Conservation (phyloP, 495 filamentous ascomycete genomes). For the Aspergillus indologenus region DNA sequence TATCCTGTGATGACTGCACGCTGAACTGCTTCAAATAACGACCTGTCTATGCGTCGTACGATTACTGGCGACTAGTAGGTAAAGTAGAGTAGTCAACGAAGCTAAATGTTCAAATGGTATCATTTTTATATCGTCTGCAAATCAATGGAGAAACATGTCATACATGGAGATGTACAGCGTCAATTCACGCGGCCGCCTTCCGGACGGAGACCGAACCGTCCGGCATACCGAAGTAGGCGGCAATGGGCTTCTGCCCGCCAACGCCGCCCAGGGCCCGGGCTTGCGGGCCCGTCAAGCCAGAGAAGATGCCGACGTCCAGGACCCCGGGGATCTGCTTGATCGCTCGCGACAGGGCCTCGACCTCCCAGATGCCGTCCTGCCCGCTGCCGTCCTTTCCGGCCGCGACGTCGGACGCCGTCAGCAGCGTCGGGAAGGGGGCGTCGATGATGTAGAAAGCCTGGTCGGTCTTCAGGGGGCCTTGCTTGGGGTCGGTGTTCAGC, state of each 20-base stretch:
- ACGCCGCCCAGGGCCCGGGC: slow-evolving; percentile 53
- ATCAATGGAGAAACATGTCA: not conserved
- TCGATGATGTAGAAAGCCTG: slow-evolving; percentile 93
- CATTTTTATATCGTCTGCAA: slow-evolving; percentile 8
- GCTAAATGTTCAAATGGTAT: slow-evolving; percentile 22
- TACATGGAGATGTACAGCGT: slow-evolving; percentile 2
- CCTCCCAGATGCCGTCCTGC: slow-evolving; percentile 67
- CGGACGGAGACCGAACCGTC: slow-evolving; percentile 64
- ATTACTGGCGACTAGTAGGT: slow-evolving; percentile 2
- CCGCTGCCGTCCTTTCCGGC: slow-evolving; percentile 47
- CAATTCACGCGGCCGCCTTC: slow-evolving; percentile 31
- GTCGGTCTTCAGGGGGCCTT: slow-evolving; percentile 84
- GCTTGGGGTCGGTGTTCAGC: slow-evolving; percentile 63
- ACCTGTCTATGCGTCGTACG: not conserved
- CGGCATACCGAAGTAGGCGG: slow-evolving; percentile 92
- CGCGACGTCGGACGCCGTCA: slow-evolving; percentile 57
- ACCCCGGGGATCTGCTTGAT: slow-evolving; percentile 86
- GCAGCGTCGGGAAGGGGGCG: slow-evolving; percentile 73
- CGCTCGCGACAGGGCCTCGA: slow-evolving; percentile 62
- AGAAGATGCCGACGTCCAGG: slow-evolving; percentile 88
- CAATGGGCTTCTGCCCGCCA: slow-evolving; percentile 86
- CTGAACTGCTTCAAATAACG: too few species aligned
- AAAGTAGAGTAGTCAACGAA: slow-evolving; percentile 6
- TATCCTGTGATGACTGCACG: slow-evolving; percentile 14
- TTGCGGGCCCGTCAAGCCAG: slow-evolving; percentile 68